Percentiles rank a stretch among this genome's conserved stretches.
These are phyloP conservation scores for Podaxis carcinomalis DNA, from an alignment of 768 basidiomycete genomes.

Conservation along the genomic window DNA sequence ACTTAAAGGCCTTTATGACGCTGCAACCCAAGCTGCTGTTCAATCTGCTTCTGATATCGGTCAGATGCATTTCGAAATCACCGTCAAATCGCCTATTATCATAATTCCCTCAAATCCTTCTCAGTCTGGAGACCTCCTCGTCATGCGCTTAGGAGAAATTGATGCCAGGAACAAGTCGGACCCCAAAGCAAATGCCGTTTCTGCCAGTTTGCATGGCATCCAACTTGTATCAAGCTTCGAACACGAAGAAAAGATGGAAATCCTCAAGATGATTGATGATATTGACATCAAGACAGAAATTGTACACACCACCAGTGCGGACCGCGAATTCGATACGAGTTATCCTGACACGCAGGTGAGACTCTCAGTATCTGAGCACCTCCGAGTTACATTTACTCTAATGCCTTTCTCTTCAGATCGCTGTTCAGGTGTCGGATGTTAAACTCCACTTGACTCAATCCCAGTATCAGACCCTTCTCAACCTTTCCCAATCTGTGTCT, in stretches of 20 bases:
- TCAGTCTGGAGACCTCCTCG: conserved; percentile 60
- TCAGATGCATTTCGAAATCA: conserved; percentile 89
- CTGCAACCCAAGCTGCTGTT: conserved; percentile 89
- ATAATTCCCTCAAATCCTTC: conserved; percentile 74
- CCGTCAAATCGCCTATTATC: conserved; percentile 88
- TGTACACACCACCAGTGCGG: conserved; percentile 53
- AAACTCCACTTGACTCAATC: conserved; percentile 78
- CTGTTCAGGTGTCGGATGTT: conserved; percentile 76
- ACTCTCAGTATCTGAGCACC: background rate
- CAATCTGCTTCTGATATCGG: conserved; percentile 92
- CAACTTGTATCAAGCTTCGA: conserved; percentile 72
- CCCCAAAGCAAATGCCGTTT: conserved; percentile 49
- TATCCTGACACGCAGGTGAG: conserved; percentile 75
- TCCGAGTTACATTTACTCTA: background rate
- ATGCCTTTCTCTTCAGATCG: conserved; percentile 40
- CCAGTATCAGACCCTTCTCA: conserved; percentile 74
- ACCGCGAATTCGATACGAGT: conserved; percentile 45
- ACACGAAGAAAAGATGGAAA: conserved; percentile 40
- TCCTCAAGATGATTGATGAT: conserved; percentile 88
- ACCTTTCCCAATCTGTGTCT: conserved; percentile 64
- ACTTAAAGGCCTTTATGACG: conserved; percentile 92
- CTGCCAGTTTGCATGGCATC: conserved; percentile 78
- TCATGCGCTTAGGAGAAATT: conserved; percentile 87
- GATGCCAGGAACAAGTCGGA: conserved; percentile 74
- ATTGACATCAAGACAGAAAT: conserved; percentile 72